These are phyloP conservation scores for Holtermanniella nyarrowii DNA, from an alignment of 768 basidiomycete genomes.

Conservation along the genomic window DNA sequence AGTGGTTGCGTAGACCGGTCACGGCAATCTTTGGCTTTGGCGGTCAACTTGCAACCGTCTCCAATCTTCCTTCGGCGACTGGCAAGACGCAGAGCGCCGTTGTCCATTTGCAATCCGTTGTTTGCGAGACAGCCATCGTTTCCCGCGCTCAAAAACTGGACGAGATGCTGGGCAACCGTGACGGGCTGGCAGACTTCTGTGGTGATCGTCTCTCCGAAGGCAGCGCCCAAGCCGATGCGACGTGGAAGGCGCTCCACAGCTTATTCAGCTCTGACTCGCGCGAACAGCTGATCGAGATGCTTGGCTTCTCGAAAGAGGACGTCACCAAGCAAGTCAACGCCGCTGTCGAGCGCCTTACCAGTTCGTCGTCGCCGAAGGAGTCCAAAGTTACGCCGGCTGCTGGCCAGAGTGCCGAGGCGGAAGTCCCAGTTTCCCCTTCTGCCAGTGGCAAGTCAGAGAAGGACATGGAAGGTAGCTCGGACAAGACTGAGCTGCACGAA, in stretches of 20 bases:
- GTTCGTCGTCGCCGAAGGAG: constrained; percentile 35
- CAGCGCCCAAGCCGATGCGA: constrained; percentile 43
- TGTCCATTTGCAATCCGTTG: constrained; percentile 66
- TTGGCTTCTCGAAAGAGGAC: constrained; percentile 87
- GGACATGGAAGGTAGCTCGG: too few species aligned
- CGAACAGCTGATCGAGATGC: constrained; percentile 75
- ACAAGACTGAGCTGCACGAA: constrained; percentile 48
- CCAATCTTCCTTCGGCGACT: constrained; percentile 51
- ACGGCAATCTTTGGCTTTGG: constrained; percentile 83
- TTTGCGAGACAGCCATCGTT: constrained; percentile 64
- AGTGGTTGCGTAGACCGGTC: constrained; percentile 81
- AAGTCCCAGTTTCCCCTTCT: constrained; percentile 72
- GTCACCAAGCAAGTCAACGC: constrained; percentile 67
- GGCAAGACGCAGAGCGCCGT: constrained; percentile 74
- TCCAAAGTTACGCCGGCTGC: constrained; percentile 37
- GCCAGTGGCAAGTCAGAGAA: constrained; percentile 53
- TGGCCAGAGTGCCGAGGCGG: constrained; percentile 47
- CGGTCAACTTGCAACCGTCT: constrained; percentile 69
- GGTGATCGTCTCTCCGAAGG: neutral
- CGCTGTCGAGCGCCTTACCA: constrained; percentile 55
- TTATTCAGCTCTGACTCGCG: constrained; percentile 81
- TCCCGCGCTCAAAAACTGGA: constrained; percentile 62
- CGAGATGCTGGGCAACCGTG: constrained; percentile 48
- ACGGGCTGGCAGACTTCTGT: constrained; percentile 58
- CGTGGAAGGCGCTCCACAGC: constrained; percentile 69